Percentiles rank a stretch among this genome's conserved stretches.
Conservation (phyloP, 192 early-diverging fungal genomes). For the Podila horticola region DNA sequence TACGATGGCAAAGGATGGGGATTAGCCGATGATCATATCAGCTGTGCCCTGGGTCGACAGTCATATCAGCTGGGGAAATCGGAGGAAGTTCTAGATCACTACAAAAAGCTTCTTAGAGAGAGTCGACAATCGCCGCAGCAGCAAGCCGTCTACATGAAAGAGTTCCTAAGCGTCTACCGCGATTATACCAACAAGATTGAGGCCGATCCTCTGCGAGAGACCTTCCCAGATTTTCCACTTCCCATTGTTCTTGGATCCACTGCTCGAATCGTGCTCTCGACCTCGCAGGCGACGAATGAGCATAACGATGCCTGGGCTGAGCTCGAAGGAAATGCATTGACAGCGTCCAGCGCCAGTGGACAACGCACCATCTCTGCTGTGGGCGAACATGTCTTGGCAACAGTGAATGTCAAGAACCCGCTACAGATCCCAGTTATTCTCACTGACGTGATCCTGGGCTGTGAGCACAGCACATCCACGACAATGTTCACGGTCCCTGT, state of each 20-base stretch:
- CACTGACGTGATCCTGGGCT: constrained; percentile 71
- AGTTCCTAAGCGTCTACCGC: constrained; percentile 83
- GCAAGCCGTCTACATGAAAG: constrained; percentile 75
- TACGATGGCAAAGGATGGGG: constrained; percentile 74
- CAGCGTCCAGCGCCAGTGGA: constrained; percentile 51
- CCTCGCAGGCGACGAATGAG: constrained; percentile 66
- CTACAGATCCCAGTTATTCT: constrained; percentile 75
- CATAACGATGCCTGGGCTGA: constrained; percentile 71
- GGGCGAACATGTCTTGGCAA: constrained; percentile 79
- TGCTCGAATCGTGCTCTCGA: constrained; percentile 67
- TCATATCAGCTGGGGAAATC: constrained; percentile 79
- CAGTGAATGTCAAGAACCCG: constrained; percentile 74
- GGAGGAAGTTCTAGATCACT: constrained; percentile 80
- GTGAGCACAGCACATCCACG: constrained; percentile 53
- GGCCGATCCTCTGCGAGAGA: constrained; percentile 57
- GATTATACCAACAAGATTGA: constrained; percentile 59
- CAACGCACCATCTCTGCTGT: constrained; percentile 75
- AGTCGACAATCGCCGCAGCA: constrained; percentile 71
- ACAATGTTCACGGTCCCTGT: constrained; percentile 25
- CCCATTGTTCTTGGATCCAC: constrained; percentile 67
- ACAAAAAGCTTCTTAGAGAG: constrained; percentile 76
- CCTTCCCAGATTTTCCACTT: constrained; percentile 64
- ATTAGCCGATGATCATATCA: constrained; percentile 88
- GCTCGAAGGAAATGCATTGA: constrained; percentile 66
- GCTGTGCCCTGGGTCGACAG: constrained; percentile 88